Evolutionary conservation across 2,329 filamentous ascomycete genomes (phyloP).

Genomic region (Stachybotrys elegans): DNA sequence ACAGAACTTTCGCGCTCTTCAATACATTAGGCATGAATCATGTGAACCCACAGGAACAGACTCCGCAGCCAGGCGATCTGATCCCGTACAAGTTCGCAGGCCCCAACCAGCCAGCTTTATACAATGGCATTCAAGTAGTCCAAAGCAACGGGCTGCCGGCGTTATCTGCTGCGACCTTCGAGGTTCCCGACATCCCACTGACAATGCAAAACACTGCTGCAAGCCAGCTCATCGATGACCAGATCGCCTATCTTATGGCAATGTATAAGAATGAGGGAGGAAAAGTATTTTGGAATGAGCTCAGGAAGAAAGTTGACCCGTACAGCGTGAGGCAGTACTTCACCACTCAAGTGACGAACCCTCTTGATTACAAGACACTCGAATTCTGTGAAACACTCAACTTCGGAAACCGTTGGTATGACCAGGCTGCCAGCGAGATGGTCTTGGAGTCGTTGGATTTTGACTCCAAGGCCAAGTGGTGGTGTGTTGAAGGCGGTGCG

Average conservation of each 20-base stretch:
- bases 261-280: not conserved
- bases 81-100: slow-evolving; percentile 14
- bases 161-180: not conserved
- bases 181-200: not conserved
- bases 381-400: not conserved
- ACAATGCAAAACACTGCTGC: not conserved
- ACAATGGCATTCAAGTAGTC: not conserved
- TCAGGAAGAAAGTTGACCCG: not conserved
- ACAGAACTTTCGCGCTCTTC: slow-evolving; percentile 15
- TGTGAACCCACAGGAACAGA: not conserved
- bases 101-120: not conserved
- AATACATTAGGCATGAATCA: slow-evolving; percentile 10
- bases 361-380: not conserved
- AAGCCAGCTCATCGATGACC: not conserved
- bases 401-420: slow-evolving; percentile 16
- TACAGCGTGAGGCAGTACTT: not conserved
- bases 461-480: slow-evolving; percentile 8
- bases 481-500: slow-evolving; percentile 13
- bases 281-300: not conserved
- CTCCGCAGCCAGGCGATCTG: not conserved
- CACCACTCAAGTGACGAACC: not conserved
- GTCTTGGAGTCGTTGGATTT: slow-evolving; percentile 17
- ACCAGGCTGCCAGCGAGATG: slow-evolving; percentile 12
- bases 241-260: not conserved
- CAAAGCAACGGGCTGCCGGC: not conserved